phyloP scores from a whole-genome alignment of 306 rosid species.

The Morella rubra region DNA sequence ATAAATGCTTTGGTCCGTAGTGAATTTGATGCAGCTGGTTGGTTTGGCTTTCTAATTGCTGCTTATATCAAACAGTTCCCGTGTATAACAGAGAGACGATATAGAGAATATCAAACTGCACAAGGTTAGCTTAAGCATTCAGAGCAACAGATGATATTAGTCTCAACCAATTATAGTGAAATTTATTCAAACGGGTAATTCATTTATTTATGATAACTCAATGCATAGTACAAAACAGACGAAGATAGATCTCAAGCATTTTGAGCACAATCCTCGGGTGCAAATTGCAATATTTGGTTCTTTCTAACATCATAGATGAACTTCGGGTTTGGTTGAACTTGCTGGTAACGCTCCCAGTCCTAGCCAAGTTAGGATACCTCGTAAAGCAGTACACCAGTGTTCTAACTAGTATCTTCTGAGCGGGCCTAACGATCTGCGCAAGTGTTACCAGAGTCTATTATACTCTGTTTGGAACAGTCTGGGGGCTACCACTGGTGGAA shows the following conservation, averaged over 20 bases:
- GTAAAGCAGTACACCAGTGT: too few relatives aligned
- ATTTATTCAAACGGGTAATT: too few relatives aligned
- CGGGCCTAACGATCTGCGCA: not conserved
- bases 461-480: not conserved
- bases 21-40: not conserved
- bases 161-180: too few relatives aligned
- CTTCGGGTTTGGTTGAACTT: not conserved
- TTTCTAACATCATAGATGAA: not conserved
- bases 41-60: not conserved
- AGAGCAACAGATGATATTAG: too few relatives aligned
- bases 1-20: not conserved
- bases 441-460: not conserved
- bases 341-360: not conserved
- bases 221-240: too few relatives aligned
- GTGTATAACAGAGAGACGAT: too few relatives aligned
- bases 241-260: not conserved
- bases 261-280: slow-evolving; percentile 1
- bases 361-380: not conserved
- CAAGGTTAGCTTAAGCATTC: too few relatives aligned
- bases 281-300: slow-evolving; percentile 1
- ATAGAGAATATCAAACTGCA: too few relatives aligned
- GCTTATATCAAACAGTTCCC: not conserved
- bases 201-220: too few relatives aligned
- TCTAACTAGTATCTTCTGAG: not conserved
- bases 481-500: not conserved